Percentiles rank a stretch among this genome's conserved stretches.
Evolutionary conservation across 345 rosid species (phyloP).

Genomic region (Pseudoturritis turrita): DNA sequence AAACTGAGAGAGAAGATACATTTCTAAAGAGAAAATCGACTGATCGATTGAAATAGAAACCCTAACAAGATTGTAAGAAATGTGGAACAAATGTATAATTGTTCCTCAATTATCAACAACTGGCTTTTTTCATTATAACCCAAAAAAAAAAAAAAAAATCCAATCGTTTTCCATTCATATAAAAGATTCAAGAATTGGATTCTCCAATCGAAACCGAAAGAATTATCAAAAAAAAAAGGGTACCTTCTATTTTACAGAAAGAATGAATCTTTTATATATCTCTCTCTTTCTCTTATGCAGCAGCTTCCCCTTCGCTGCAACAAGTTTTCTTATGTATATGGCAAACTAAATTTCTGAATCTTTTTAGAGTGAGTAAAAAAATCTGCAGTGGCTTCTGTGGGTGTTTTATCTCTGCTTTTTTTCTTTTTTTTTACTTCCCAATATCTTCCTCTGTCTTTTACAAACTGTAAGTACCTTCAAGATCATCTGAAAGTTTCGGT

Average conservation of each 20-base stretch:
- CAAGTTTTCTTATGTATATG: conserved; percentile 23
- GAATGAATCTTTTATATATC: conserved; percentile 26
- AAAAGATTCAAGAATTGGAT: conserved; percentile 21
- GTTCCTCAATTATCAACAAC: conserved; percentile 29
- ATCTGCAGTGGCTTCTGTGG: conserved; percentile 9
- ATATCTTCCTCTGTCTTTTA: conserved; percentile 31
- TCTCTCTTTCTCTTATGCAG: conserved; percentile 20
- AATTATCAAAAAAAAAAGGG: conserved; percentile 27
- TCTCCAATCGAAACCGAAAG: conserved; percentile 19
- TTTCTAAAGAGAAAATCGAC: neutral
- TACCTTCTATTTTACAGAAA: conserved; percentile 35
- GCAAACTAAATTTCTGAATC: conserved; percentile 24
- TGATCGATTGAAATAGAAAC: neutral
- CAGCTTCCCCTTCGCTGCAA: conserved; percentile 24
- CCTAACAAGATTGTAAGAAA: neutral
- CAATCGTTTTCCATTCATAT: conserved; percentile 8
- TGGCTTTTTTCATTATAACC: conserved; percentile 14
- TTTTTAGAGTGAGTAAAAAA: neutral
- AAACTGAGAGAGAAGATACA: neutral
- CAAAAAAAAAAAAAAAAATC: neutral
- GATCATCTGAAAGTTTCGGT: conserved; percentile 25
- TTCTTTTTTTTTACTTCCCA: conserved; percentile 15
- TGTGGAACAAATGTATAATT: conserved; percentile 11
- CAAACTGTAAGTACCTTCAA: conserved; percentile 26
- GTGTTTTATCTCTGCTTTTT: conserved; percentile 9